phyloP scores from a whole-genome alignment of 371 early-diverging fungal species.

The Mucor mucedo region DNA sequence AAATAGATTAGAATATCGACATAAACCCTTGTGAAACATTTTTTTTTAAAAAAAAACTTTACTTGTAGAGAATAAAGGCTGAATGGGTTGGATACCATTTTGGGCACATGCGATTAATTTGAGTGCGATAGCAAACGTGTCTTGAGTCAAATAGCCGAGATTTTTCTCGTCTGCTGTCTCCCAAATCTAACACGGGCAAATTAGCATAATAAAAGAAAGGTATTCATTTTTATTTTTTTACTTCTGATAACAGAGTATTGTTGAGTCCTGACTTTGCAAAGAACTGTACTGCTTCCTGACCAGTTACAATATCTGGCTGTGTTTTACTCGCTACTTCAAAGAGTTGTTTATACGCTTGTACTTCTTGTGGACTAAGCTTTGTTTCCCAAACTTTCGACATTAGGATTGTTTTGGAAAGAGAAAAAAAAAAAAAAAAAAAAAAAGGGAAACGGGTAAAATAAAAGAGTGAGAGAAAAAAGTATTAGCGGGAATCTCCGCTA shows the following conservation, averaged over 20 bases:
- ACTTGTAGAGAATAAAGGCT: constrained; percentile 39
- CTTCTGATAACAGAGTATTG: constrained; percentile 66
- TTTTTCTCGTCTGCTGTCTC: constrained; percentile 38
- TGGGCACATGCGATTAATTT: constrained; percentile 45
- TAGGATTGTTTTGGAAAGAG: neutral
- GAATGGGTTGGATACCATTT: constrained; percentile 27
- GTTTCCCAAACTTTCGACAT: constrained; percentile 33
- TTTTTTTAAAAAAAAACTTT: neutral
- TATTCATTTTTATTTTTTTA: constrained; percentile 25
- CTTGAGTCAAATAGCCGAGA: constrained; percentile 33
- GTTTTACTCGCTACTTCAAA: constrained; percentile 65
- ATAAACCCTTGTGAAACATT: constrained; percentile 3
- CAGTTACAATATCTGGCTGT: constrained; percentile 65
- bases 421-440: constrained; percentile 14
- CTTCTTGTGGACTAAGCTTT: constrained; percentile 65
- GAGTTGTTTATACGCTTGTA: constrained; percentile 61
- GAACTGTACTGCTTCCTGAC: constrained; percentile 77
- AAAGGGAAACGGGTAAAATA: constrained; percentile 6
- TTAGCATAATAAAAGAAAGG: neutral
- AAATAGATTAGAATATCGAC: neutral
- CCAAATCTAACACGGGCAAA: constrained; percentile 31
- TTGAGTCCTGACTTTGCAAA: constrained; percentile 77
- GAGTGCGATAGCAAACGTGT: constrained; percentile 38
- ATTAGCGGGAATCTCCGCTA: neutral
- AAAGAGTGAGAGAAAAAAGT: neutral